These are phyloP conservation scores for Scytalidium sp. DNA, from an alignment of 2,329 filamentous ascomycete species.

Conservation along the genomic window DNA sequence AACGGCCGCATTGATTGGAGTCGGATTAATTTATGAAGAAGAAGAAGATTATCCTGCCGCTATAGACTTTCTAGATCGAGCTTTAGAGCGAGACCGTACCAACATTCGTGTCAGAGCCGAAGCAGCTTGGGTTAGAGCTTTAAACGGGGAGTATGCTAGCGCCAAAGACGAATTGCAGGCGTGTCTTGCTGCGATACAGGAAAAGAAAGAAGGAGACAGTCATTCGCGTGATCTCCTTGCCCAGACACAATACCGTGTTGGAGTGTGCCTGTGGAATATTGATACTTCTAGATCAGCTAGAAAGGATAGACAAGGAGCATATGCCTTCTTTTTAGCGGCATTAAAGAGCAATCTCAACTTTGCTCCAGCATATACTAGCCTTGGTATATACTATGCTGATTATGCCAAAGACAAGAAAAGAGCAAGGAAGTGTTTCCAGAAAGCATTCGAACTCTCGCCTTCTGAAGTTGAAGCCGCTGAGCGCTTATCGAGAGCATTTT, in stretches of 20 bases:
- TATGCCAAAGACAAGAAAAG: slow-evolving; percentile 85
- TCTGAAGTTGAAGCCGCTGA: slow-evolving; percentile 86
- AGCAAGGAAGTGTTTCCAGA: slow-evolving; percentile 90
- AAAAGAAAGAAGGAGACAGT: slow-evolving; percentile 56
- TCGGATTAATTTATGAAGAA: slow-evolving; percentile 89
- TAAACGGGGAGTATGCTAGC: slow-evolving; percentile 70
- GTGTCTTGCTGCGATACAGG: slow-evolving; percentile 49
- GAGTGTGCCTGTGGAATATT: slow-evolving; percentile 81
- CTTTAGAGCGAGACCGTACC: slow-evolving; percentile 65
- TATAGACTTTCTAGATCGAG: slow-evolving; percentile 74
- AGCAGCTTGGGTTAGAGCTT: slow-evolving; percentile 86
- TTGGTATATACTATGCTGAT: slow-evolving; percentile 88
- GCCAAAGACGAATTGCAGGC: slow-evolving; percentile 69
- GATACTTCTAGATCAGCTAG: slow-evolving; percentile 72
- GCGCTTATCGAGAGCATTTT: slow-evolving; percentile 79
- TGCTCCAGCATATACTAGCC: slow-evolving; percentile 85
- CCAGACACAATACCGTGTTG: slow-evolving; percentile 82
- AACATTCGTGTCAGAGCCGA: slow-evolving; percentile 83
- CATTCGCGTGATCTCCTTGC: slow-evolving; percentile 71
- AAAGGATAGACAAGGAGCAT: slow-evolving; percentile 78
- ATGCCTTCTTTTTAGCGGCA: slow-evolving; percentile 77
- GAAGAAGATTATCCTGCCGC: slow-evolving; percentile 85
- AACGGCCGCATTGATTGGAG: slow-evolving; percentile 79
- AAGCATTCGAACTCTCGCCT: slow-evolving; percentile 88
- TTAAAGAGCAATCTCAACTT: slow-evolving; percentile 85